Base-by-base conservation (phyloP, 2,329 filamentous ascomycete species). In the Lomentospora prolificans region DNA sequence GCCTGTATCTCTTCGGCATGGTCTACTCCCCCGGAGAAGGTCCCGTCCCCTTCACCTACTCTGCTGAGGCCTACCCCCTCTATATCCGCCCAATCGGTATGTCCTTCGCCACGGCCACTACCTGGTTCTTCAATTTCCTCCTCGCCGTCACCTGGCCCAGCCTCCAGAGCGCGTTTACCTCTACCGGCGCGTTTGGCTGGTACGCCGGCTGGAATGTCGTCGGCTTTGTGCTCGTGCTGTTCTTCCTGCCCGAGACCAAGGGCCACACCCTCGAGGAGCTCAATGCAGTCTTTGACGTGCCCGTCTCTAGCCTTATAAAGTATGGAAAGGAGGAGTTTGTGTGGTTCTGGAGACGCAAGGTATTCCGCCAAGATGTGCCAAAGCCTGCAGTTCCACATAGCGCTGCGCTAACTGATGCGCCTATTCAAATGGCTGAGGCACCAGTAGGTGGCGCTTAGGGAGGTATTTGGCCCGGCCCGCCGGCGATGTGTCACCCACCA, bases 31-130 rank as follows among this genome's bases (percentile, higher is more conserved):
- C 81, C 1, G 83, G 83, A 36, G 82, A 82, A 63, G 83, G 83
- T 0, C 73, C 73, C 4, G 82, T 85, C 0, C 82, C 83, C 0
- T 86, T 85, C 62, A 85, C 81, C 0, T 86, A 86, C 64, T 84
- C 80, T 0, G 82, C 83, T 19, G 83, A 86, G 65, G 82, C 81
- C 1, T 86, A 85, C 62, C 82, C 82, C 3, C 69, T 85, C 2
- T 83, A 84, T 59, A 77, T 85, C 41, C 78, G 82, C 14, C 74
- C 79, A 2, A 72, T 82, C 52, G 81, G 81, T 41, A 85, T 85
- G 81, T 78, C 79, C 1, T 69, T 84, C 0, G 75, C 77, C 1
- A 79, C 75, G 1, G 75, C 76, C 0, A 79, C 75, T 2, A 77
- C 73, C 0, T 79, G 76, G 75, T 69, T 72, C 56, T 76, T 73